Evolutionary conservation across 1,284 basidiomycete species (phyloP).

Genomic region (Ustanciosporium gigantosporum): DNA sequence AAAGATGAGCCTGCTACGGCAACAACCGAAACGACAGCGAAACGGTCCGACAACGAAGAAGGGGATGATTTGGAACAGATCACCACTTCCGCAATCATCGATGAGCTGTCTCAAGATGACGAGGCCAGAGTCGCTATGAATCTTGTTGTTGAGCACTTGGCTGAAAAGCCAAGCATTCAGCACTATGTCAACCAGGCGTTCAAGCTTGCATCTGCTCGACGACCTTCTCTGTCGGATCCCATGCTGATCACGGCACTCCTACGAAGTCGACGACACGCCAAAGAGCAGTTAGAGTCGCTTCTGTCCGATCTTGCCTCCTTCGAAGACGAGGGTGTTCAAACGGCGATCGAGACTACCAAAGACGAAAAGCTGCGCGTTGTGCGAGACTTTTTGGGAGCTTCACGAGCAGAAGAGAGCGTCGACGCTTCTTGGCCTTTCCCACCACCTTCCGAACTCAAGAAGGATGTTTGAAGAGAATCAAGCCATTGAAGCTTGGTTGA

Average conservation of each 20-base stretch:
- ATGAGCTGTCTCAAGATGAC: background rate
- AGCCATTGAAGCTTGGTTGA: too few relatives aligned
- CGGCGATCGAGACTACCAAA: background rate
- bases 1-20: background rate
- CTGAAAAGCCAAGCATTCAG: conserved; percentile 26
- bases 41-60: too few relatives aligned
- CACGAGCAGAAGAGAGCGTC: background rate
- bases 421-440: background rate
- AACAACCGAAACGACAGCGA: background rate
- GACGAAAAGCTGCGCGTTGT: background rate
- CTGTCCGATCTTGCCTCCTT: background rate
- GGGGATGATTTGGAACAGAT: too few relatives aligned
- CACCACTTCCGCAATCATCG: background rate
- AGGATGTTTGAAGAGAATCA: background rate
- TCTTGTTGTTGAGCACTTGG: conserved; percentile 3
- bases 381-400: background rate
- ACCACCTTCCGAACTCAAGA: background rate
- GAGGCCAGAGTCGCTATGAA: background rate
- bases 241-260: conserved; percentile 7
- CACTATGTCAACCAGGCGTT: conserved; percentile 23
- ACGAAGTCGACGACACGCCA: conserved; percentile 1
- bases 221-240: conserved; percentile 1
- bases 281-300: background rate
- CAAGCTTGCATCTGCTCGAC: background rate
- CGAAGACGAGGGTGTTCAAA: background rate